These are phyloP conservation scores for Beverwykella pulmonaria DNA, from an alignment of 495 filamentous ascomycete species.

Conservation along the genomic window DNA sequence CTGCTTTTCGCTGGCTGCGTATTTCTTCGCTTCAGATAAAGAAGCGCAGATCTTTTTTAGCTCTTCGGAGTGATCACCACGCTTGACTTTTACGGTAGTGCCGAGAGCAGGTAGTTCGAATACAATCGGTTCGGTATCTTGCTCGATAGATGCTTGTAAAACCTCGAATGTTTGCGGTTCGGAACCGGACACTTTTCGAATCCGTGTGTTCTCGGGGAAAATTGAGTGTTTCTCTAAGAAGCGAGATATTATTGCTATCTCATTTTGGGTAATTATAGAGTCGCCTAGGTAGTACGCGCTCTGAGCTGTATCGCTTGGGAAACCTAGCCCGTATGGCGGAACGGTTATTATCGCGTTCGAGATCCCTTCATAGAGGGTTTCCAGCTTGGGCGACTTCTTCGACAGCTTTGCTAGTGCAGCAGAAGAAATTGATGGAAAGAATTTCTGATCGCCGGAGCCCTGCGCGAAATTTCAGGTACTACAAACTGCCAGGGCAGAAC, in stretches of 20 bases:
- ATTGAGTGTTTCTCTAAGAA: slow-evolving; percentile 36
- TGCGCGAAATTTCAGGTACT: slow-evolving; percentile 3
- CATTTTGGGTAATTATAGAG: slow-evolving; percentile 31
- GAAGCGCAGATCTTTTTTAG: slow-evolving; percentile 30
- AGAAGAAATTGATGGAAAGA: slow-evolving; percentile 35
- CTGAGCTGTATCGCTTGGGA: slow-evolving; percentile 32
- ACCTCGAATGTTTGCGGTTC: slow-evolving; percentile 31
- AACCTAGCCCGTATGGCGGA: slow-evolving; percentile 39
- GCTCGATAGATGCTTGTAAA: slow-evolving; percentile 43
- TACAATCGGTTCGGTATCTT: not conserved
- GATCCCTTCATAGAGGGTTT: slow-evolving; percentile 2
- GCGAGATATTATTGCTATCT: slow-evolving; percentile 33
- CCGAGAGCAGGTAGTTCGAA: not conserved
- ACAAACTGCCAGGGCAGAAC: not conserved
- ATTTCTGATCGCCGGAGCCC: slow-evolving; percentile 43
- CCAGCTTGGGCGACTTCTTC: slow-evolving; percentile 11
- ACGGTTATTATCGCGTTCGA: slow-evolving; percentile 19
- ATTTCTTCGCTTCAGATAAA: slow-evolving; percentile 37
- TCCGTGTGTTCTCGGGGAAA: slow-evolving; percentile 44
- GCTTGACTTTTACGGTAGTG: slow-evolving; percentile 19
- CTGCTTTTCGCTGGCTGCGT: slow-evolving; percentile 45
- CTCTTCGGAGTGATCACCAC: slow-evolving; percentile 43
- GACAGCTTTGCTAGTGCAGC: slow-evolving; percentile 30
- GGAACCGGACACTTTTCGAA: slow-evolving; percentile 24
- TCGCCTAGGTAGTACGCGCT: slow-evolving; percentile 42